Percentiles rank a stretch among this genome's conserved stretches.
phyloP scores from a whole-genome alignment of 2,329 filamentous ascomycete species.

The Colletotrichum simmondsii region DNA sequence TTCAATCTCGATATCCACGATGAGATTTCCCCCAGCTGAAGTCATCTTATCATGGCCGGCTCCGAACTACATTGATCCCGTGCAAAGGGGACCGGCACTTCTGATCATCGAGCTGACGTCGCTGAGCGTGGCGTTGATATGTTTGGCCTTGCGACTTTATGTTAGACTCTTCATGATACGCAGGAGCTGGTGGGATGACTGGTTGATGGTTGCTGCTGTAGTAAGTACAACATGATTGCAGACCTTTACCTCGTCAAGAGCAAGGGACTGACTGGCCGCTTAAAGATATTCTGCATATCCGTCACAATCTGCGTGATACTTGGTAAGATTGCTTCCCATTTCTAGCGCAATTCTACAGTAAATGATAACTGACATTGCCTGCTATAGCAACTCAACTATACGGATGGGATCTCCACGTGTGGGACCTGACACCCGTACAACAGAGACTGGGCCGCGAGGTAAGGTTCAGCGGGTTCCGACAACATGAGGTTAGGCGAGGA shows the following conservation, averaged over 20 bases:
- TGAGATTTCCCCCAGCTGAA: conserved; percentile 49
- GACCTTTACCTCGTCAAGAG: not conserved
- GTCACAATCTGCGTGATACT: conserved; percentile 49
- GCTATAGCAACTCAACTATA: conserved; percentile 43
- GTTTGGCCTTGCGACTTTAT: conserved; percentile 49
- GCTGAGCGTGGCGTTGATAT: conserved; percentile 46
- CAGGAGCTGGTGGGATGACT: conserved; percentile 50
- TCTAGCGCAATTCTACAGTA: too few species aligned
- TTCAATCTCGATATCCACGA: conserved; percentile 23
- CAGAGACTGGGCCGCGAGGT: conserved; percentile 41
- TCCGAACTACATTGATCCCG: conserved; percentile 50
- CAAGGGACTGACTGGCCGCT: not conserved
- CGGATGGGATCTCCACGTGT: conserved; percentile 51
- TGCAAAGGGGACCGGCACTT: conserved; percentile 48
- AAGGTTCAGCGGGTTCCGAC: not conserved
- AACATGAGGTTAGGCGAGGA: too few species aligned
- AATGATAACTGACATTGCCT: not conserved
- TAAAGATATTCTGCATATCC: conserved; percentile 45
- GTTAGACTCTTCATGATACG: conserved; percentile 47
- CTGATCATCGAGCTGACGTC: conserved; percentile 50
- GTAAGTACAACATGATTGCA: conserved; percentile 35
- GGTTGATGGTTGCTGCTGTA: conserved; percentile 52
- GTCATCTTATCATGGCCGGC: conserved; percentile 50
- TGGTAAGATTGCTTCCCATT: not conserved
- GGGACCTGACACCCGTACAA: conserved; percentile 44